Evolutionary conservation across 2,329 filamentous ascomycete species (phyloP).

Genomic region (Pseudopithomyces chartarum): DNA sequence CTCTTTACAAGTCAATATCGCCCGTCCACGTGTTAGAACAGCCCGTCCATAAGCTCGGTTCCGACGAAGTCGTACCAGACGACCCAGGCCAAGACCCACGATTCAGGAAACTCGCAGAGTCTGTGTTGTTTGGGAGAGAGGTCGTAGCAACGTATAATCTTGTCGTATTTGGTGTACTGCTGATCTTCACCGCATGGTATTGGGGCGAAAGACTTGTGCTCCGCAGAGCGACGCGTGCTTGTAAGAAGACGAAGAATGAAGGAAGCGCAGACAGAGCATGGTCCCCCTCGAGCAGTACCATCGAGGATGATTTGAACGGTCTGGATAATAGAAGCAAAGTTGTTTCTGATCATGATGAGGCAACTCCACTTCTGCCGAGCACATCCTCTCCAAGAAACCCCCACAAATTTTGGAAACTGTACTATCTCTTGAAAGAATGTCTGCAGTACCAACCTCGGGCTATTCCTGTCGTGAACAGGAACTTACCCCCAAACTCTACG

Average conservation of each 20-base stretch:
- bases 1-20: too few species aligned
- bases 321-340: too few species aligned
- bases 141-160: conserved; percentile 49
- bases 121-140: conserved; percentile 44
- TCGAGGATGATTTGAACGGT: conserved; percentile 35
- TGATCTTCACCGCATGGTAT: conserved; percentile 44
- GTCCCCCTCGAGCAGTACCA: conserved; percentile 48
- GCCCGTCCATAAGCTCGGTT: not conserved
- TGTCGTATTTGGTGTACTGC: conserved; percentile 43
- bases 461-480: conserved; percentile 62
- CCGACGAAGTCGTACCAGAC: conserved; percentile 22
- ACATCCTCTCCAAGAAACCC: conserved; percentile 4
- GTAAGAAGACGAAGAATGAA: not conserved
- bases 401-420: conserved; percentile 20
- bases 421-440: conserved; percentile 30
- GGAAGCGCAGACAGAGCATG: conserved; percentile 26
- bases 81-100: conserved; percentile 43
- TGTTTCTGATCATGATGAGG: conserved; percentile 23
- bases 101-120: conserved; percentile 43
- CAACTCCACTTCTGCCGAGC: conserved; percentile 37
- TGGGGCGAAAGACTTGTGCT: conserved; percentile 38
- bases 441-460: conserved; percentile 63
- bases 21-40: not conserved
- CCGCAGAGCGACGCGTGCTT: conserved; percentile 17
- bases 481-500: conserved; percentile 62